Percentiles rank a stretch among this genome's conserved stretches.
These are phyloP conservation scores for Stagonosporopsis rhizophila DNA, from an alignment of 2,329 filamentous ascomycete species.

Conservation along the genomic window DNA sequence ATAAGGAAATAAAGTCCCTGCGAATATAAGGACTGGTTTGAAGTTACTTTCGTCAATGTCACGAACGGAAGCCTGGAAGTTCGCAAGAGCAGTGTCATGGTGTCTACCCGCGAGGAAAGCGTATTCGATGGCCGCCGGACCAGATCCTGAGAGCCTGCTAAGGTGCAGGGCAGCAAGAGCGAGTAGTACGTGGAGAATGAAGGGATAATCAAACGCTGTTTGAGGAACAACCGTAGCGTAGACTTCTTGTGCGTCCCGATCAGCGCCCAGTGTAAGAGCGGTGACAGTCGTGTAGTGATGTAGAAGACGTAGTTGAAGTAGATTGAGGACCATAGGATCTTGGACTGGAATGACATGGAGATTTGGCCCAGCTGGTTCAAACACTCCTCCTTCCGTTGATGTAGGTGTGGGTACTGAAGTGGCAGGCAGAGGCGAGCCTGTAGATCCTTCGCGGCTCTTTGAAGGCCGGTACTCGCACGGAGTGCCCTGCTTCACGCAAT, in stretches of 20 bases:
- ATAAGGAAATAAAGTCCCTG: slow-evolving; percentile 31
- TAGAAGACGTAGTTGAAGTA: slow-evolving; percentile 38
- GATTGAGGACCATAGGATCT: slow-evolving; percentile 22
- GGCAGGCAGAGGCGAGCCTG: slow-evolving; percentile 23
- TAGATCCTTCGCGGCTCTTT: slow-evolving; percentile 26
- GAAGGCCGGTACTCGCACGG: slow-evolving; percentile 35
- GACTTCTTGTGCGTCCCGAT: slow-evolving; percentile 28
- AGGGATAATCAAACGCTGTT: slow-evolving; percentile 52
- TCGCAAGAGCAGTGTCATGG: slow-evolving; percentile 29
- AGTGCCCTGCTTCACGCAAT: slow-evolving; percentile 42
- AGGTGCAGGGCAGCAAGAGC: slow-evolving; percentile 56
- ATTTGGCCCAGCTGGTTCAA: slow-evolving; percentile 10
- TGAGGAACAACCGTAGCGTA: slow-evolving; percentile 35
- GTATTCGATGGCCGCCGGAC: slow-evolving; percentile 19
- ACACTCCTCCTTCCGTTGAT: slow-evolving; percentile 21
- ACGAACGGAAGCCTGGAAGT: slow-evolving; percentile 29
- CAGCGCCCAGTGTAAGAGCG: slow-evolving; percentile 30
- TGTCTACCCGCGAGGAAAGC: slow-evolving; percentile 29
- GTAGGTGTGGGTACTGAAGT: slow-evolving; percentile 17
- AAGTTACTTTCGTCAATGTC: slow-evolving; percentile 50
- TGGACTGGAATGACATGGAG: background rate
- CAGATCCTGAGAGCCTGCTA: slow-evolving; percentile 40
- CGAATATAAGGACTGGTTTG: slow-evolving; percentile 46
- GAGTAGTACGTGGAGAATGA: slow-evolving; percentile 54
- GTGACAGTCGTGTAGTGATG: slow-evolving; percentile 44